Base-by-base conservation (phyloP, 2,329 filamentous ascomycete genomes). In the Aspergillus tamarii region DNA sequence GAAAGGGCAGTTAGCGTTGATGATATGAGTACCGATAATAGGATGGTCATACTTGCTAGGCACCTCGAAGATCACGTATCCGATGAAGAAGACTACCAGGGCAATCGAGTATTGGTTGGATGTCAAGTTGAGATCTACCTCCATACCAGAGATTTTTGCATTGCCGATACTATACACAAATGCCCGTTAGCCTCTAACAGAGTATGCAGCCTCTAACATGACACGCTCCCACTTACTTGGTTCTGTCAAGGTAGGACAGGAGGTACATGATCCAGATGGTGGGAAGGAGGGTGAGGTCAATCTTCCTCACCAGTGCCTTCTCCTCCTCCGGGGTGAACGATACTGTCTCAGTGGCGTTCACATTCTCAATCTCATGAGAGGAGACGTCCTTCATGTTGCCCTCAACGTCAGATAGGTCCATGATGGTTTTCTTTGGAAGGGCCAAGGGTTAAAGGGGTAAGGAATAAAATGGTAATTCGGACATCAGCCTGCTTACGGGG, bases 41-140 rank as follows among this genome's bases (percentile, higher is more conserved):
- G 34, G 14, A 36, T 3, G 7, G 14, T 0, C 69, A 7, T 53
- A 81, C 72, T 85, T 87, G 60, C 81, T 84, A 0, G 84, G 84
- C 0, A 85, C 78, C 68, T 87, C 84, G 66, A 83, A 85, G 11
- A 84, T 68, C 43, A 87, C 80, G 68, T 87, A 85, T 39, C 75
- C 77, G 60, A 84, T 78, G 68, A 86, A 86, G 76, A 87, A 87
- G 7, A 87, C 82, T 1, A 85, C 80, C 23, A 87, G 70, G 2
- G 81, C 74, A 64, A 84, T 79, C 1, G 79, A 82, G 70, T 87
- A 87, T 67, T 86, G 73, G 63, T 78, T 77, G 4, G 83, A 72
- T 2, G 62, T 66, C 28, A 72, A 36, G 19, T 65, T 48, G 2
- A 72, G 57, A 48, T 72, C 70, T 5, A 26, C 46, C 36, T 68